Conservation (phyloP, 805 yeast species). For the Diddensiella santjacobensis region DNA sequence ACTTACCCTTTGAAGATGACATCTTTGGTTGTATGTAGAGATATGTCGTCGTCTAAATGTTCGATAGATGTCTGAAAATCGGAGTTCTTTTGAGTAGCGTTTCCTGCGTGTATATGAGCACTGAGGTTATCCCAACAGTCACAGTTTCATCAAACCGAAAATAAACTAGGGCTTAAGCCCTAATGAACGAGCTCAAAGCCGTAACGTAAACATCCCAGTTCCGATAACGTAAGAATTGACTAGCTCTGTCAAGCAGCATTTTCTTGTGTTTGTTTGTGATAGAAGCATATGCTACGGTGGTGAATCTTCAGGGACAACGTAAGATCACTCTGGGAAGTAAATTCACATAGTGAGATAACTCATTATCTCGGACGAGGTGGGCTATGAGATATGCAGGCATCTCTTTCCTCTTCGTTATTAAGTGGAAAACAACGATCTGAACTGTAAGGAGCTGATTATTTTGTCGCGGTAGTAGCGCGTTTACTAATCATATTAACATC, state of each 20-base stretch:
- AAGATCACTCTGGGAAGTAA: too few species aligned
- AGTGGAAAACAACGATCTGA: constrained; percentile 18
- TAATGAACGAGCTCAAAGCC: too few species aligned
- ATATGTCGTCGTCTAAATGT: not conserved
- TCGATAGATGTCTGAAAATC: not conserved
- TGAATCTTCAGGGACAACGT: too few species aligned
- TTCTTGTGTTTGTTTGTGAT: too few species aligned
- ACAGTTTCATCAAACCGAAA: too few species aligned
- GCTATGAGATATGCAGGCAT: constrained; percentile 2
- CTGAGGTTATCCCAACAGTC: not conserved
- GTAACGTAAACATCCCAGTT: too few species aligned
- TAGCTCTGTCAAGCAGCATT: too few species aligned
- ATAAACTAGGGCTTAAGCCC: not conserved
- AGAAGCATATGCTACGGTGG: too few species aligned
- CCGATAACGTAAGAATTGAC: too few species aligned
- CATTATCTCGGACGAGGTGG: not conserved
- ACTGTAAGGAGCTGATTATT: constrained; percentile 9
- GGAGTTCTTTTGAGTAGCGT: not conserved
- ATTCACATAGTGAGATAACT: too few species aligned
- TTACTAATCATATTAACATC: not conserved
- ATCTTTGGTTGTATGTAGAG: not conserved
- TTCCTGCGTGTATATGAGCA: constrained; percentile 2
- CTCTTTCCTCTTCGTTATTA: constrained; percentile 12
- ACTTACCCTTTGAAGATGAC: constrained; percentile 1
- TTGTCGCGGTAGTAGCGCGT: not conserved